phyloP scores from a whole-genome alignment of 2,329 filamentous ascomycete genomes.

The Colletotrichum godetiae region DNA sequence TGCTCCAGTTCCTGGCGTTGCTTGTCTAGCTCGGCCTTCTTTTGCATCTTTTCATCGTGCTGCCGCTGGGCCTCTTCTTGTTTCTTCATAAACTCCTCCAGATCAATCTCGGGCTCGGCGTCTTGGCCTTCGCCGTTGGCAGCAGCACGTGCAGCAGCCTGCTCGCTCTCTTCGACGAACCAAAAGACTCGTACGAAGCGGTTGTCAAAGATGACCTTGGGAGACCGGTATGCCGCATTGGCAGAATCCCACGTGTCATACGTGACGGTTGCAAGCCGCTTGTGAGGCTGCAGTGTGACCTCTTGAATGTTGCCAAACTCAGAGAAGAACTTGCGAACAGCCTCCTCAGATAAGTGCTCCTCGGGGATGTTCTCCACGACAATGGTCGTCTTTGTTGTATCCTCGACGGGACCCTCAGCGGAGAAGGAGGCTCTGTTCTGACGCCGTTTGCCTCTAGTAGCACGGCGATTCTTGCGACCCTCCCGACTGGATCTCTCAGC shows the following conservation, averaged over 20 bases:
- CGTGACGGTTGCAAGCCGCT: slow-evolving; percentile 76
- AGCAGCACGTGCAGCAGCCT: slow-evolving; percentile 41
- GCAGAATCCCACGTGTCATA: slow-evolving; percentile 75
- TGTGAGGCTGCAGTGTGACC: slow-evolving; percentile 73
- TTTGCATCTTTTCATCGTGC: slow-evolving; percentile 73
- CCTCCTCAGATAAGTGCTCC: slow-evolving; percentile 73
- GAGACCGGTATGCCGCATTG: slow-evolving; percentile 77
- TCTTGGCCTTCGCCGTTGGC: slow-evolving; percentile 32
- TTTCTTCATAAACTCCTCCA: slow-evolving; percentile 74
- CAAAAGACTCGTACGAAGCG: slow-evolving; percentile 88
- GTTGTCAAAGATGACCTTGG: slow-evolving; percentile 86
- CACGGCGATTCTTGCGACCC: slow-evolving; percentile 44
- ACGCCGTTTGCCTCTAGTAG: slow-evolving; percentile 26
- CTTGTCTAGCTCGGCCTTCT: slow-evolving; percentile 71
- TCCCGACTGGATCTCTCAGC: slow-evolving; percentile 34
- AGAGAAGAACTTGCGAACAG: slow-evolving; percentile 75
- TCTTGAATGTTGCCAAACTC: slow-evolving; percentile 76
- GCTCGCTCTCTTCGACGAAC: slow-evolving; percentile 66
- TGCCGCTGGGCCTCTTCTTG: slow-evolving; percentile 79
- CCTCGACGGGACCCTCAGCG: slow-evolving; percentile 69
- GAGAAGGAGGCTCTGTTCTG: slow-evolving; percentile 68
- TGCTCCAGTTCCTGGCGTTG: slow-evolving; percentile 73
- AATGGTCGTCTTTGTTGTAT: slow-evolving; percentile 73
- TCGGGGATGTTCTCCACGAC: slow-evolving; percentile 84
- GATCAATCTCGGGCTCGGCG: slow-evolving; percentile 69